Evolutionary conservation across 768 basidiomycete species (phyloP), one percentile per base, ranked within the genome.

Genomic region (Glaciozyma martinii): DNA sequence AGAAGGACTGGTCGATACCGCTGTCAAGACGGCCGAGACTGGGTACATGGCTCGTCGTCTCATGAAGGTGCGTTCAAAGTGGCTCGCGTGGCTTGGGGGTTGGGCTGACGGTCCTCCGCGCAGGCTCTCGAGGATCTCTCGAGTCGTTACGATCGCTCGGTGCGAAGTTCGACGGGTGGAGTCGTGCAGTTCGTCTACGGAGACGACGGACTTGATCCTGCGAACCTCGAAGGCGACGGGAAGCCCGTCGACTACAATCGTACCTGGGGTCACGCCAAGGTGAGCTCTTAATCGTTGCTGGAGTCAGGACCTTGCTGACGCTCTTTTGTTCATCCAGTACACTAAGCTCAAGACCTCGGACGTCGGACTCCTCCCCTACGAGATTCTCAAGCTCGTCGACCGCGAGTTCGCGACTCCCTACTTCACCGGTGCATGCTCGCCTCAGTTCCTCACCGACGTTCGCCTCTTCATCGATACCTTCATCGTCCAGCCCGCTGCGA

Each of bases 11-110:
- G 94, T 99, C 73, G 95, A 99, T 78, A 99, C 95, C 0, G 95
- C 95, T 30, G 95, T 99, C 78, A 99, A 99, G 79, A 99, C 95
- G 0, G 95, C 95, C 19, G 95, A 99, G 77, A 99, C 95, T 2
- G 95, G 95, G 49, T 99, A 99, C 79, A 99, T 99, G 94, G 91
- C 94, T 74, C 85, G 95, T 57, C 89, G 95, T 62, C 77, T 99
- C 66, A 98, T 99, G 95, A 99, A 99, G 76, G 77, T 75, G 60
- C 27, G 63, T 30, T 12, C n/a, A n/a, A n/a, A 3, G 19, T 30
- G 2, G 18, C 44, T 58, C n/a, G 10, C n/a, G 32, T 16, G 32
- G 13, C 8, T 46, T 12, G 10, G 32, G 27, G 23, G 16, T 12
- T 23, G 19, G 33, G 37, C 56, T 57, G 27, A 54, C 32, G 19